Conservation (phyloP, 495 filamentous ascomycete genomes). For the Mycothermus thermophilus region DNA sequence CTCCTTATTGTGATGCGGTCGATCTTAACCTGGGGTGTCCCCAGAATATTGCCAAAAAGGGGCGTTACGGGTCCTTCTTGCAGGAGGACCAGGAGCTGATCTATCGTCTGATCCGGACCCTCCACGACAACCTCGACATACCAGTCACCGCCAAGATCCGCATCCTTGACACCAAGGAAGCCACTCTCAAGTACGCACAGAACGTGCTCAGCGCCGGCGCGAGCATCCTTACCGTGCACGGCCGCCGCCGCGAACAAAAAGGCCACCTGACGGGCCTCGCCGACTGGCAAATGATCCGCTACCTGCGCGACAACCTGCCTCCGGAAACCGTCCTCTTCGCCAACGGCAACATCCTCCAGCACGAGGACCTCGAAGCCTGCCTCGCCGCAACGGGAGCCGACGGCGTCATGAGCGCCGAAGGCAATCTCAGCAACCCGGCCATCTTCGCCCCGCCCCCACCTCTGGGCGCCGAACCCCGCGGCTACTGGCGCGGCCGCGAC, state of each 20-base stretch:
- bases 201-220: conserved; percentile 82
- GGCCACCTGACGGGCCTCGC: conserved; percentile 90
- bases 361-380: conserved; percentile 67
- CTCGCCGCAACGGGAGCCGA: conserved; percentile 78
- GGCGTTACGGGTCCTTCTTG: conserved; percentile 85
- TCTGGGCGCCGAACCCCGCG: conserved; percentile 47
- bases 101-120: conserved; percentile 57
- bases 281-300: conserved; percentile 75
- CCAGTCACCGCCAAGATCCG: conserved; percentile 94
- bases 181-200: conserved; percentile 75
- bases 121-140: conserved; percentile 57
- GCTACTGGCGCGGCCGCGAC: conserved; percentile 74
- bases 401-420: conserved; percentile 90
- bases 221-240: conserved; percentile 86
- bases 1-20: conserved; percentile 82
- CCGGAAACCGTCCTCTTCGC: conserved; percentile 85
- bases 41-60: conserved; percentile 82
- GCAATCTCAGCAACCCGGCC: conserved; percentile 78
- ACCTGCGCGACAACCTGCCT: conserved; percentile 71
- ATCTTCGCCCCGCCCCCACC: conserved; percentile 63
- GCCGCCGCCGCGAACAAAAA: conserved; percentile 79
- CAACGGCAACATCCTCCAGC: conserved; percentile 83
- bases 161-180: conserved; percentile 73
- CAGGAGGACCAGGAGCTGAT: conserved; percentile 87
- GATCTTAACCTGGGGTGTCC: conserved; percentile 98